phyloP scores from a whole-genome alignment of 1,139 yeast species.

The Suhomyces wounanorum region DNA sequence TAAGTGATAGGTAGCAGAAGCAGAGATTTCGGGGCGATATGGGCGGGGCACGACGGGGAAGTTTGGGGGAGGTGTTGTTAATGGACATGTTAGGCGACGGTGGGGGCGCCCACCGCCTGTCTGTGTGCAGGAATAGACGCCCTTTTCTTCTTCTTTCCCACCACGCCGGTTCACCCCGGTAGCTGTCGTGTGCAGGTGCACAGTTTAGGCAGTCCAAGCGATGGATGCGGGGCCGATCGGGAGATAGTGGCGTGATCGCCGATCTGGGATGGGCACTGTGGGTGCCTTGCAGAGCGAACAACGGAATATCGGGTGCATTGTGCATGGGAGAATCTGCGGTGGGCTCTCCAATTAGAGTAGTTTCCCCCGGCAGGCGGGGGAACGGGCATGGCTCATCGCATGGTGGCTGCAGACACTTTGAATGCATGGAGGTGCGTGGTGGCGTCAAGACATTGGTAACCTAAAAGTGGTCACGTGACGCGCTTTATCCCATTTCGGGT shows the following conservation, averaged over 20 bases:
- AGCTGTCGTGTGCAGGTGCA: too few relatives aligned
- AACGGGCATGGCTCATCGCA: background rate
- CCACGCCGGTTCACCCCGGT: too few relatives aligned
- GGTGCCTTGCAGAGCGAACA: background rate
- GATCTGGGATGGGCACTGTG: background rate
- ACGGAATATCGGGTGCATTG: background rate
- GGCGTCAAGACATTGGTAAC: too few relatives aligned
- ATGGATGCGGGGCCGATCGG: background rate
- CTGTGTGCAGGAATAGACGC: too few relatives aligned
- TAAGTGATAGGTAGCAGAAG: background rate
- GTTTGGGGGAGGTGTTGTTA: background rate
- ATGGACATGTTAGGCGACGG: background rate
- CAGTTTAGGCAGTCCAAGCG: background rate
- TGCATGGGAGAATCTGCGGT: background rate
- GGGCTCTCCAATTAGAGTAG: background rate
- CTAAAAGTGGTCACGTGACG: too few relatives aligned
- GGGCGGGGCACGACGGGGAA: background rate
- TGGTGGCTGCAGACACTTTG: background rate
- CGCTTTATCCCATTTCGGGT: too few relatives aligned
- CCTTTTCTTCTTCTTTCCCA: too few relatives aligned
- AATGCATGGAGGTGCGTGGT: too few relatives aligned
- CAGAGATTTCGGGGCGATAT: constrained; percentile 1
- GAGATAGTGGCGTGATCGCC: background rate
- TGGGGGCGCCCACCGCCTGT: too few relatives aligned
- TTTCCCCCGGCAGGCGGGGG: background rate